Base-by-base conservation (phyloP, 176 grass and related monocot genomes). In the Metroxylon sagu region DNA sequence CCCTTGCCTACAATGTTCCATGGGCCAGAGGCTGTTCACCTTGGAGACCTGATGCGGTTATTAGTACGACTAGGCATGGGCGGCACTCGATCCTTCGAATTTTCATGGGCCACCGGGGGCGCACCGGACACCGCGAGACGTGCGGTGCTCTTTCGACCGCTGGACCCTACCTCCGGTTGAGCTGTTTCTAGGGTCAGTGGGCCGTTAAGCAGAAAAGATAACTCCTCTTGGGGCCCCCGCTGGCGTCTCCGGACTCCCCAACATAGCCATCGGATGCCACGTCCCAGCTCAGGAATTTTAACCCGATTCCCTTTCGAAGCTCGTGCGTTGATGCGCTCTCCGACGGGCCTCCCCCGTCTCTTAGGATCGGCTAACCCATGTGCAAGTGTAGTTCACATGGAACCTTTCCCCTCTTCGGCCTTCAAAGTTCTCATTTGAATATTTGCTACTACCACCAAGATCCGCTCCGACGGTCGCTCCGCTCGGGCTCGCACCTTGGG, bases 401-500 rank as follows among this genome's bases (percentile, higher is more conserved):
- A 81, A 75, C 78, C 71, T 75, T 81, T 81, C 71, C 64, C 78
- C 78, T 75, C 78, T 75, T 81, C 71, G 65, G 71, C 71, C 71
- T 81, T 81, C 71, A 81, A 81, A 81, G 71, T 81, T 81, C 71
- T 81, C 78, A 81, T 75, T 81, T 81, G 78, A 81, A 81, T 81
- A 81, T 81, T 75, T 81, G 78, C 78, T 81, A 81, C 78, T 81
- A 81, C 71, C 78, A 81, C 78, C 78, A 81, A 81, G 78, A 81
- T 81, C 65, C 53, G 78, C 78, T 75, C 71, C 71, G 78, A 81
- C 71, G 71, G 71, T 16, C 71, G 59, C 78, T 81, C 78, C 71
- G 31, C 31, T 5, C 6, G 31, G 31, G 31, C 31, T 35, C 31
- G 5, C 30, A 1, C 6, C 30, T 4, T 4, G 1, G 30, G 30